A percentile compares a stretch with the other conserved stretches of the same genome.
phyloP scores from a whole-genome alignment of 768 basidiomycete species.

The Suillus brevipes region DNA sequence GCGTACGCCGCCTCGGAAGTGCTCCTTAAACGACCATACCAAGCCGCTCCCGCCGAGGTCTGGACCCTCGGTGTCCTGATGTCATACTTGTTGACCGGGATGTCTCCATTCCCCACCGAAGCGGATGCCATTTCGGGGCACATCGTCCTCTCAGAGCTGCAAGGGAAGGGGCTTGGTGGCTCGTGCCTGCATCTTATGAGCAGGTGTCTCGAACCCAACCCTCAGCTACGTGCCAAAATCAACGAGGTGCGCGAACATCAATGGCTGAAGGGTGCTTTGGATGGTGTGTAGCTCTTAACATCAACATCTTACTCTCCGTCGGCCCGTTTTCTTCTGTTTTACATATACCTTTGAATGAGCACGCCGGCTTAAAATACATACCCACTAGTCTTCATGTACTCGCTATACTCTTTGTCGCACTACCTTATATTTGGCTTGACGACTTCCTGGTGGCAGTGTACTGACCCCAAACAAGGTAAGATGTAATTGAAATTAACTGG shows the following conservation, averaged over 20 bases:
- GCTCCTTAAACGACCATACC: conserved; percentile 83
- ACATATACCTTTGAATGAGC: background rate
- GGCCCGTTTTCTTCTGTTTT: background rate
- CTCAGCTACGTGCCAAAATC: conserved; percentile 77
- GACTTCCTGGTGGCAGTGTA: background rate
- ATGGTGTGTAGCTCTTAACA: conserved; percentile 17
- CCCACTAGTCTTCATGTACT: background rate
- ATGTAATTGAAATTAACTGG: background rate
- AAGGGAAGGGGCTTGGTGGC: conserved; percentile 40
- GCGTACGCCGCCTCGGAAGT: conserved; percentile 97
- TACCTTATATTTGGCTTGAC: background rate
- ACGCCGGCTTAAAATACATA: background rate
- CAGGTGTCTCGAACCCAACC: conserved; percentile 84
- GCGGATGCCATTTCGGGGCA: conserved; percentile 72
- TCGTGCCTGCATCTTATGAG: conserved; percentile 63
- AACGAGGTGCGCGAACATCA: conserved; percentile 76
- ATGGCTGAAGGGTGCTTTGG: conserved; percentile 58
- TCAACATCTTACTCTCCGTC: background rate
- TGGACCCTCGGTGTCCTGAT: conserved; percentile 96
- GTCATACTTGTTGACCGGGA: conserved; percentile 90
- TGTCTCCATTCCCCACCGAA: conserved; percentile 89
- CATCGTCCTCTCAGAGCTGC: conserved; percentile 50
- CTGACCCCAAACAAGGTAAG: background rate
- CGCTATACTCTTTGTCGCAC: conserved; percentile 3
- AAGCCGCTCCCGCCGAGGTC: conserved; percentile 91